A percentile compares a stretch with the other conserved stretches of the same genome.
phyloP scores from a whole-genome alignment of 257 asterid species.

The Cordia subcordata region DNA sequence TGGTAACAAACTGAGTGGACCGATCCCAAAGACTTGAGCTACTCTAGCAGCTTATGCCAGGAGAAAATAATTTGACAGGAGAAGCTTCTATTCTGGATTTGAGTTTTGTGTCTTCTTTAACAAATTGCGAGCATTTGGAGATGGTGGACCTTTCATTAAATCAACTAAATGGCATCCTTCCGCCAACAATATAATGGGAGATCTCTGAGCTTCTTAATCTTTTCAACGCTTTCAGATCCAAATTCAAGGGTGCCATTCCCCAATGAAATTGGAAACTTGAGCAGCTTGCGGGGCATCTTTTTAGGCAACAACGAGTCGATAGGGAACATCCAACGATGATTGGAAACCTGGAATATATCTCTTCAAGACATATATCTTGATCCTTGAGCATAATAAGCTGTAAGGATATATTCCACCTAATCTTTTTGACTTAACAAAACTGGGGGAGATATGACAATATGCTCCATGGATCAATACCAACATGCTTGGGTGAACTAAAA shows the following conservation, averaged over 20 bases:
- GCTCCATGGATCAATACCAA: constrained; percentile 16
- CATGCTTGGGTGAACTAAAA: too few relatives aligned
- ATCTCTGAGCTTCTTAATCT: not conserved
- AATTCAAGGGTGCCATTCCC: too few relatives aligned
- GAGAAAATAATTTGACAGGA: constrained; percentile 15
- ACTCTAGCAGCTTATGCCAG: not conserved
- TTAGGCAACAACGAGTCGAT: too few relatives aligned
- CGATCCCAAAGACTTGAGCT: too few relatives aligned
- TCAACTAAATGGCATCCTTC: not conserved
- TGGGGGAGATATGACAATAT: constrained; percentile 41
- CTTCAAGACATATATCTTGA: constrained; percentile 38
- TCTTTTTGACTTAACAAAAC: constrained; percentile 31
- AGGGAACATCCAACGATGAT: too few relatives aligned
- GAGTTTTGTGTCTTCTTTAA: constrained; percentile 24
- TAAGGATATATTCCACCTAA: constrained; percentile 37
- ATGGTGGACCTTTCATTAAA: not conserved
- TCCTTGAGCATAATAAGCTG: constrained; percentile 40
- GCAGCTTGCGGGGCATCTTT: too few relatives aligned
- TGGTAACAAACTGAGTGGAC: too few relatives aligned
- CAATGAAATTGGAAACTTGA: too few relatives aligned
- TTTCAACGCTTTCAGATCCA: not conserved
- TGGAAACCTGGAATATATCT: too few relatives aligned
- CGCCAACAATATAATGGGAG: not conserved
- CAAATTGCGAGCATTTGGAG: constrained; percentile 23
- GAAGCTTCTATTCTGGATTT: constrained; percentile 15